Evolutionary conservation across 192 early-diverging fungal species (phyloP), one percentile per base, ranked within the genome.

Genomic region (Entophlyctis luteolus): DNA sequence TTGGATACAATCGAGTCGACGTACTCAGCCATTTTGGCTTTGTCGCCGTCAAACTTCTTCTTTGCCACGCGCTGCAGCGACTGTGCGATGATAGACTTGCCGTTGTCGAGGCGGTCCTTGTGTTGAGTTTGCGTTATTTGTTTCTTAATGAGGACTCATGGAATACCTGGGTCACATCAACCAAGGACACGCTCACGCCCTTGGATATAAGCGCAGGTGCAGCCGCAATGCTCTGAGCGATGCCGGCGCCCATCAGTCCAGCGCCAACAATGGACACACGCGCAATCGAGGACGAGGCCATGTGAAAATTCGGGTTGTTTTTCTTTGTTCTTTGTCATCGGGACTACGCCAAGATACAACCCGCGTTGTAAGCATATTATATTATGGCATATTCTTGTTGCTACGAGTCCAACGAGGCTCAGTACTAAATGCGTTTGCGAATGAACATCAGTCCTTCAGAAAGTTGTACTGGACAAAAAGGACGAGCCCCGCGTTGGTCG

Each of bases 1-100:
- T 87, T 86, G 34, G 80, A 36, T 62, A 91, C 67, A 42, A 88
- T 86, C 20, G 84, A 80, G 29, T 93, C 87, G 22, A 95, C 86
- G 36, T 22, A 63, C 23, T 31, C 60, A 10, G 27, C 31, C 28
- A 27, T 20, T 32, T 47, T 42, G 2, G 62, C 69, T 50, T 87
- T 80, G 65, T 92, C 86, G 38, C 88, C 92, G 35, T 83, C 81
- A 71, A 82, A 84, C 82, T 91, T 89, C 79, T 94, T 95, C 75
- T 92, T 93, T 53, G 93, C 95, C 2, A 96, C 85, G 12, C 95
- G 88, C 60, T 77, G 75, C 42, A 98, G 80, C 2, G 95, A 96
- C n/a, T 88, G 77, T 25, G 68, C 57, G 76, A 98, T 96, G 73
- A 93, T 93, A 34, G 83, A 79, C 67, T 85, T 73, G 46, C 95